These are phyloP conservation scores for Metschnikowia bowlesiae DNA, from an alignment of 805 yeast species.

Conservation along the genomic window DNA sequence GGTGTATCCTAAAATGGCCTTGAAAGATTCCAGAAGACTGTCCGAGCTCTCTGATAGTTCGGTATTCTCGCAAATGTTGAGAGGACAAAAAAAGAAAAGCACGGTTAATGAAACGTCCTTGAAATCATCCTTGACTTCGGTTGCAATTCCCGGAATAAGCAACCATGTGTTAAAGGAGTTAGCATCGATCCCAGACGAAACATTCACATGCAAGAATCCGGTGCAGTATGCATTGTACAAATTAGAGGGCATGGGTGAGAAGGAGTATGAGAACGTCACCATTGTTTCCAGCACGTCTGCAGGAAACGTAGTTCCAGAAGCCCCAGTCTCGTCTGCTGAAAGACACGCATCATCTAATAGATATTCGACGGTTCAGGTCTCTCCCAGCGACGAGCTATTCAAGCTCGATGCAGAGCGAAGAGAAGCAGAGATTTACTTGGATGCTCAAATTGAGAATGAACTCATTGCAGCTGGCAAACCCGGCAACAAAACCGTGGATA, in stretches of 20 bases:
- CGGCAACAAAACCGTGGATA: constrained; percentile 14
- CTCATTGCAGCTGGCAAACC: constrained; percentile 1
- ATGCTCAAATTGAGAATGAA: neutral
- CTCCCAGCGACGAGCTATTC: neutral
- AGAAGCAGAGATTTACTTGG: neutral
- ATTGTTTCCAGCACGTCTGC: neutral
- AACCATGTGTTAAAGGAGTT: constrained; percentile 47
- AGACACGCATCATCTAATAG: neutral
- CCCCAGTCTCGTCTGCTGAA: neutral
- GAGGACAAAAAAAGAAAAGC: constrained; percentile 3
- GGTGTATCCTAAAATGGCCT: neutral
- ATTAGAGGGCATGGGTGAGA: constrained; percentile 58
- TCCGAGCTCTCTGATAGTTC: constrained; percentile 31
- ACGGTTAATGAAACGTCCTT: constrained; percentile 1
- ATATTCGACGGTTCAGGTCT: neutral
- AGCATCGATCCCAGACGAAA: constrained; percentile 82
- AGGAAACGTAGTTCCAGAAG: neutral
- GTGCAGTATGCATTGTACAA: constrained; percentile 68
- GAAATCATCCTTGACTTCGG: constrained; percentile 26
- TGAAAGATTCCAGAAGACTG: constrained; percentile 21
- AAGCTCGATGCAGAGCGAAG: constrained; percentile 2
- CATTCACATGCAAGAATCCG: constrained; percentile 61
- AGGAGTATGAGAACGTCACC: neutral
- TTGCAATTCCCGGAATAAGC: constrained; percentile 54
- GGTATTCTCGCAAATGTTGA: constrained; percentile 24